Conservation (phyloP, 2,329 filamentous ascomycete genomes). For the Gremmenia infestans region DNA sequence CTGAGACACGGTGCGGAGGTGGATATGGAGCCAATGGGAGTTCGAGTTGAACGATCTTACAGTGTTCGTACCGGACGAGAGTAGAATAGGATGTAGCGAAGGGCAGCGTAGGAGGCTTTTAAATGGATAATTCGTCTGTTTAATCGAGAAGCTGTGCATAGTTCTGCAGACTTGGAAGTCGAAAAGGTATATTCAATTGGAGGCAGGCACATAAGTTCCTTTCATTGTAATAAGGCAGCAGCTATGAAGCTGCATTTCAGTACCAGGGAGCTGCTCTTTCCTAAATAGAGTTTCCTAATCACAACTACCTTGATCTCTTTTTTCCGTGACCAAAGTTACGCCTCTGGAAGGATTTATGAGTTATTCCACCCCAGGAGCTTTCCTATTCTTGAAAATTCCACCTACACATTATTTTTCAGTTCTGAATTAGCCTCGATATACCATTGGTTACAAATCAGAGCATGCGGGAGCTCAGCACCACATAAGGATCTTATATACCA, state of each 20-base stretch:
- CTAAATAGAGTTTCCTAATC: not conserved
- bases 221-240: not conserved
- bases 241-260: not conserved
- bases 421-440: no score
- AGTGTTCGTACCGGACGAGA: slow-evolving; percentile 12
- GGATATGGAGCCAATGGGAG: slow-evolving; percentile 26
- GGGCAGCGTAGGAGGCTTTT: not conserved
- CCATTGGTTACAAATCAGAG: not conserved
- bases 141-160: not conserved
- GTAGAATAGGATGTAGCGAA: not conserved
- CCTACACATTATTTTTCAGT: no score
- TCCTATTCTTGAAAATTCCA: no score
- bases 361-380: no score
- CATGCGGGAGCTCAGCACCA: not conserved
- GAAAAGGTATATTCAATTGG: not conserved
- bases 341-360: not conserved
- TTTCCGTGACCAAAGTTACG: not conserved
- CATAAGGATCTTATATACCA: not conserved
- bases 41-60: slow-evolving; percentile 23
- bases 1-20: slow-evolving; percentile 26
- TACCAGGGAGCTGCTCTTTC: not conserved
- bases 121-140: not conserved
- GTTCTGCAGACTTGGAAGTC: not conserved
- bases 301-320: not conserved
- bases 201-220: not conserved